These are phyloP conservation scores for Microbotryomycetes sp. DNA, from an alignment of 1,284 basidiomycete genomes.

Conservation along the genomic window DNA sequence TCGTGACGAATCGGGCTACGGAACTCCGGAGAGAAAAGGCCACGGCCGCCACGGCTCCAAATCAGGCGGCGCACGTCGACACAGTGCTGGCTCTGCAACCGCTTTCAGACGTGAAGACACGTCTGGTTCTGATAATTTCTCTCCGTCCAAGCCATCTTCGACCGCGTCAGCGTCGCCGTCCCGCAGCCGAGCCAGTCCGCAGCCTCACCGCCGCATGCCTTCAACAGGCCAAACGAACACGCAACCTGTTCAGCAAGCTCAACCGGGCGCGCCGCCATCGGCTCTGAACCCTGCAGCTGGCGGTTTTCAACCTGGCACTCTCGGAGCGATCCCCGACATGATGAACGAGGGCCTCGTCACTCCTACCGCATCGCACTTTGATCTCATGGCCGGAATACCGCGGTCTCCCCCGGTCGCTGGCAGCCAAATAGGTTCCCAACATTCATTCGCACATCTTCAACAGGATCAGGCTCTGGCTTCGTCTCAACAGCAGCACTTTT, in stretches of 20 bases:
- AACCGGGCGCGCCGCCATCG: slow-evolving; percentile 4
- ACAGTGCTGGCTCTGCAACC: neutral
- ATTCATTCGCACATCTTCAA: neutral
- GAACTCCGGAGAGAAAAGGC: neutral
- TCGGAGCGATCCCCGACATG: slow-evolving; percentile 35
- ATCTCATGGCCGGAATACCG: slow-evolving; percentile 31
- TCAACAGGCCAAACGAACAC: neutral
- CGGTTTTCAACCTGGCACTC: slow-evolving; percentile 36
- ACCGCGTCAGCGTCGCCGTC: neutral
- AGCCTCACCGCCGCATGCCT: neutral
- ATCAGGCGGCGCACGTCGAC: too few species aligned
- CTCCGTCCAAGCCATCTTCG: neutral
- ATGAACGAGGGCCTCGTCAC: slow-evolving; percentile 35
- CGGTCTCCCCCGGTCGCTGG: slow-evolving; percentile 10
- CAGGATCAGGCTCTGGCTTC: neutral
- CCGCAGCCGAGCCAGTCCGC: neutral
- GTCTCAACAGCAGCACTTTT: neutral
- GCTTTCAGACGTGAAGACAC: neutral
- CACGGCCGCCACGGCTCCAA: neutral
- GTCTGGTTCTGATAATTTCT: neutral
- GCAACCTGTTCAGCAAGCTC: neutral
- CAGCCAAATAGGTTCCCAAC: slow-evolving; percentile 4
- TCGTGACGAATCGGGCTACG: too few species aligned
- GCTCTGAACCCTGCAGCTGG: slow-evolving; percentile 38
- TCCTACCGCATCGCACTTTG: slow-evolving; percentile 35